Percentiles rank a stretch among this genome's conserved stretches.
phyloP scores from a whole-genome alignment of 148 eudicot species.

The Vaccinium macrocarpon region DNA sequence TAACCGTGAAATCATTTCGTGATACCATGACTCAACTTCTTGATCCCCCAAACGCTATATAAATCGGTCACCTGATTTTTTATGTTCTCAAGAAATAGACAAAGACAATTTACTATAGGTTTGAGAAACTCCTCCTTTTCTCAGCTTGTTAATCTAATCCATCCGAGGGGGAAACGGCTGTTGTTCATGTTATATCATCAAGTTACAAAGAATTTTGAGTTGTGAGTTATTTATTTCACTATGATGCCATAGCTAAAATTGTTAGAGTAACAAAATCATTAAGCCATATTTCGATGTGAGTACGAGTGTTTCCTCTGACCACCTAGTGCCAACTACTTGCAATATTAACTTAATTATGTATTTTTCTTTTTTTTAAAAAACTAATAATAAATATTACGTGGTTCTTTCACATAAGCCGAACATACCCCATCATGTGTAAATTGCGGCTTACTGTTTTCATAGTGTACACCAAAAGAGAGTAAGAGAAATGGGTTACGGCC shows the following conservation, averaged over 20 bases:
- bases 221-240: background rate
- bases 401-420: too few relatives aligned
- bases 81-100: background rate
- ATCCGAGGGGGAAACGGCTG: background rate
- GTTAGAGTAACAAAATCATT: background rate
- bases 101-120: background rate
- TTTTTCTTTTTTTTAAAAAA: too few relatives aligned
- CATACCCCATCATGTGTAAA: too few relatives aligned
- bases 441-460: too few relatives aligned
- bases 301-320: too few relatives aligned
- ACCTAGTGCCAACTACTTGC: too few relatives aligned
- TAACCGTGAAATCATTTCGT: too few relatives aligned
- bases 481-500: too few relatives aligned
- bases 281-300: too few relatives aligned
- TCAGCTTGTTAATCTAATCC: background rate
- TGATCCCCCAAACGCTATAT: background rate
- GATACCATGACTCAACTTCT: background rate
- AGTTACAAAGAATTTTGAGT: background rate
- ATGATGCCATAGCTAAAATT: background rate
- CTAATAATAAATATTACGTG: too few relatives aligned
- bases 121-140: background rate
- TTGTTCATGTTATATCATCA: background rate
- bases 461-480: too few relatives aligned
- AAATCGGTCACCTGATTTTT: background rate
- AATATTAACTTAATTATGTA: too few relatives aligned